Percentiles rank a stretch among this genome's conserved stretches.
Evolutionary conservation across 257 asterid genomes (phyloP).

Genomic region (Solanum pinnatisectum): DNA sequence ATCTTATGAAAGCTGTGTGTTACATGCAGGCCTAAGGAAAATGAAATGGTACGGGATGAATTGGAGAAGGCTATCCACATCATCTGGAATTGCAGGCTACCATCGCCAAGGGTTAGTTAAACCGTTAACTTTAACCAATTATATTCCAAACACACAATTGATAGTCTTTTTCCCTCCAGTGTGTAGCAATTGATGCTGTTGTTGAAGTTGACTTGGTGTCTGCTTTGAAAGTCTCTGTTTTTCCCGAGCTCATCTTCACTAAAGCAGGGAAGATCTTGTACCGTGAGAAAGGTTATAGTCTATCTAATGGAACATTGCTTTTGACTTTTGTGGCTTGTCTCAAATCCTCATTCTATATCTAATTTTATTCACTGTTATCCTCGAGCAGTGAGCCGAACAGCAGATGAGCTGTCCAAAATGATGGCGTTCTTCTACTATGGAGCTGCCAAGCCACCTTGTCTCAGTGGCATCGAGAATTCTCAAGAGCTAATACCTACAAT

Average conservation of each 20-base stretch:
- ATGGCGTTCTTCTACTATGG: conserved; percentile 90
- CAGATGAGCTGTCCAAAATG: conserved; percentile 83
- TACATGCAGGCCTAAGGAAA: conserved; percentile 73
- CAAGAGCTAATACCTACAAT: conserved; percentile 59
- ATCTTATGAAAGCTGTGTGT: background rate
- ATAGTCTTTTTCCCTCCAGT: conserved; percentile 31
- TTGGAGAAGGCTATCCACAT: conserved; percentile 81
- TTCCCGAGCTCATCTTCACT: conserved; percentile 86
- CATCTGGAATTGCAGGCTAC: conserved; percentile 89
- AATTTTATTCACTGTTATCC: background rate
- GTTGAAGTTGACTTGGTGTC: conserved; percentile 61
- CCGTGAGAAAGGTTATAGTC: conserved; percentile 74
- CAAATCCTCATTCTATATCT: background rate
- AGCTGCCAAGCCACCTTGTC: conserved; percentile 83
- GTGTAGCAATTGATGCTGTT: conserved; percentile 83
- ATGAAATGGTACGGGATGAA: conserved; percentile 53
- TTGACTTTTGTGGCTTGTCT: background rate
- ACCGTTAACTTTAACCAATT: background rate
- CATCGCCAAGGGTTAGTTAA: conserved; percentile 76
- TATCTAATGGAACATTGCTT: background rate
- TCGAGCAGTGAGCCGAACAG: conserved; percentile 49
- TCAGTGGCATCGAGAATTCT: conserved; percentile 18
- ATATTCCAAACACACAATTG: conserved; percentile 7
- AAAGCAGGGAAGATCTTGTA: conserved; percentile 70
- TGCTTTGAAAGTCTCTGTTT: conserved; percentile 58